Evolutionary conservation across 2,329 filamentous ascomycete genomes (phyloP).

Genomic region (Incumbomyces delicatus): DNA sequence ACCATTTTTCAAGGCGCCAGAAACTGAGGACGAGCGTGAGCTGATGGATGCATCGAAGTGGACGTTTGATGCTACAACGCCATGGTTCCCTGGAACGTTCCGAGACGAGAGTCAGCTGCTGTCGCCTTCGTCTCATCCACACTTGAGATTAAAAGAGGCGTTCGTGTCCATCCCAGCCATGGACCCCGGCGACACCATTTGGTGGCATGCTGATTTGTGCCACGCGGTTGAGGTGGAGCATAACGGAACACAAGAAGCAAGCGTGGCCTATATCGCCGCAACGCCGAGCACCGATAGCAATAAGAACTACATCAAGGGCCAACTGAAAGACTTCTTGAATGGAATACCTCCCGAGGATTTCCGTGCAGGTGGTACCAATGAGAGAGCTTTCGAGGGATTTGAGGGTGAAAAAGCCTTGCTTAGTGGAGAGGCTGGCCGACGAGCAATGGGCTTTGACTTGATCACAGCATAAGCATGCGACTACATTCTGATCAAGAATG

Average conservation of each 20-base stretch:
- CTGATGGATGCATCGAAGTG: slow-evolving; percentile 30
- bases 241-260: slow-evolving; percentile 25
- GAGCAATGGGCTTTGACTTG: slow-evolving; percentile 14
- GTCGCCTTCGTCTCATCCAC: slow-evolving; percentile 30
- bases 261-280: slow-evolving; percentile 30
- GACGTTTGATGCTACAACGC: slow-evolving; percentile 25
- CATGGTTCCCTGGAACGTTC: slow-evolving; percentile 32
- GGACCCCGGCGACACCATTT: slow-evolving; percentile 33
- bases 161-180: slow-evolving; percentile 31
- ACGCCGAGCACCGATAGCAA: slow-evolving; percentile 27
- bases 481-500: too few species aligned
- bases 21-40: slow-evolving; percentile 17
- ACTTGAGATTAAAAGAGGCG: slow-evolving; percentile 30
- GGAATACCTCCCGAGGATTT: slow-evolving; percentile 38
- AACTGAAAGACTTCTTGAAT: slow-evolving; percentile 40
- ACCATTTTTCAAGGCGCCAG: slow-evolving; percentile 32
- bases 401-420: slow-evolving; percentile 11
- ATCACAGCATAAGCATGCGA: not conserved
- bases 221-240: slow-evolving; percentile 35
- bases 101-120: slow-evolving; percentile 28
- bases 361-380: slow-evolving; percentile 5
- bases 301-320: slow-evolving; percentile 34
- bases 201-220: slow-evolving; percentile 33
- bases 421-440: slow-evolving; percentile 12
- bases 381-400: slow-evolving; percentile 12